Conservation (phyloP, 371 early-diverging fungal species). For the Syncephalastrum racemosum region DNA sequence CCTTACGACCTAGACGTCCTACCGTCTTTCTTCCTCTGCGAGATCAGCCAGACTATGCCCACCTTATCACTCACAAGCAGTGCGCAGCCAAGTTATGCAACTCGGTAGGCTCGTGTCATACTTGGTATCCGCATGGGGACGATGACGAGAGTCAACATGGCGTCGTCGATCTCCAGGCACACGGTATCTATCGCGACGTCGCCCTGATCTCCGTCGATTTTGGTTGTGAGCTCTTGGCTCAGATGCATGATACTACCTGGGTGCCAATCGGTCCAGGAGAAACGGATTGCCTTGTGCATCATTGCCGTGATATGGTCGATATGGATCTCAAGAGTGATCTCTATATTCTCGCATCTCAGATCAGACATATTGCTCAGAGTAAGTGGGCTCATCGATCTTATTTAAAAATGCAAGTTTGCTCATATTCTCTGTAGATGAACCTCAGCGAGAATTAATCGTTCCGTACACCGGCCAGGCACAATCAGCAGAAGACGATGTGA, state of each 20-base stretch:
- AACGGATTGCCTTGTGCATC: conserved; percentile 19
- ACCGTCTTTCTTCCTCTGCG: conserved; percentile 2
- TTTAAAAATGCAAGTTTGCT: not conserved
- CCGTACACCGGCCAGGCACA: conserved; percentile 3
- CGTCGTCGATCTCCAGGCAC: conserved; percentile 17
- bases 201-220: conserved; percentile 26
- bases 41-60: conserved; percentile 14
- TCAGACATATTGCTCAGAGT: conserved; percentile 29
- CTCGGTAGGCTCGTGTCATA: conserved; percentile 2
- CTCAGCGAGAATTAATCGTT: conserved; percentile 8
- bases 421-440: conserved; percentile 12
- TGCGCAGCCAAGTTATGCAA: conserved; percentile 17
- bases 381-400: conserved; percentile 5
- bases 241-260: conserved; percentile 24
- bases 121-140: conserved; percentile 11
- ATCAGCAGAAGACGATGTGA: conserved; percentile 27
- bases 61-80: conserved; percentile 8
- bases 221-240: conserved; percentile 34
- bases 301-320: conserved; percentile 33
- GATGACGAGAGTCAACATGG: conserved; percentile 1
- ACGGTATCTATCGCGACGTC: conserved; percentile 37
- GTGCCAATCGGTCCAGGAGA: conserved; percentile 25
- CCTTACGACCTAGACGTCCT: not conserved
- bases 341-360: conserved; percentile 28
- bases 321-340: conserved; percentile 32